Evolutionary conservation across 2,329 filamentous ascomycete species (phyloP).

Genomic region (Diplodia seriata): DNA sequence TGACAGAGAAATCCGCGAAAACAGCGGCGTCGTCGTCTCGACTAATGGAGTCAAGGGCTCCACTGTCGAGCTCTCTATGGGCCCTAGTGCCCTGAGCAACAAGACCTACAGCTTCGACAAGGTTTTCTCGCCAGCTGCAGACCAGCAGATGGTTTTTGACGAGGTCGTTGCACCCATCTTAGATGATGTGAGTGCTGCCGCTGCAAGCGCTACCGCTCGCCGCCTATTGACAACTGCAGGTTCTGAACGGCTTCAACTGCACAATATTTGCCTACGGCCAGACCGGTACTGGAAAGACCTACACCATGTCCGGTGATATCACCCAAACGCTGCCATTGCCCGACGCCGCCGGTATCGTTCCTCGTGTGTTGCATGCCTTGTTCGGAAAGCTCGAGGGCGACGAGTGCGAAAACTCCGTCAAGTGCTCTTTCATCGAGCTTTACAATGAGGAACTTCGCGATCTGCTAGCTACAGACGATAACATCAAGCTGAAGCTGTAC

Average conservation of each 20-base stretch:
- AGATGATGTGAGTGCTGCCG: constrained; percentile 72
- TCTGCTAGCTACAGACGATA: constrained; percentile 81
- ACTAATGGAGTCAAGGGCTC: constrained; percentile 90
- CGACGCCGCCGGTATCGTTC: constrained; percentile 93
- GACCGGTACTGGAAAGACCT: constrained; percentile 97
- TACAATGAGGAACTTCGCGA: constrained; percentile 98
- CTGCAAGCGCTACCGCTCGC: no score
- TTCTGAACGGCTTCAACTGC: constrained; percentile 93
- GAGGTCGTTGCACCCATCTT: constrained; percentile 93
- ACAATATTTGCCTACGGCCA: constrained; percentile 99
- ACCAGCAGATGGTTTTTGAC: constrained; percentile 92
- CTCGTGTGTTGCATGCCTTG: constrained; percentile 83
- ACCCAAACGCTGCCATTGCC: constrained; percentile 87
- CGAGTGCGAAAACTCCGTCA: constrained; percentile 83
- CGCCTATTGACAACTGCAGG: constrained; percentile 59
- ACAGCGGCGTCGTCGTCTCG: constrained; percentile 88
- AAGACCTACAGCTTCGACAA: constrained; percentile 98
- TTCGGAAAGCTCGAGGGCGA: constrained; percentile 84
- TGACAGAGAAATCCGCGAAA: constrained; percentile 90
- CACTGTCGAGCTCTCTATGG: constrained; percentile 86
- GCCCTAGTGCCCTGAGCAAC: constrained; percentile 88
- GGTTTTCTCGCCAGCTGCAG: constrained; percentile 93
- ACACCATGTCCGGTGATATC: constrained; percentile 99
- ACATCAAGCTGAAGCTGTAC: constrained; percentile 89
- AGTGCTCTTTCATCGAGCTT: constrained; percentile 97